A percentile compares a stretch with the other conserved stretches of the same genome.
Evolutionary conservation across 768 basidiomycete species (phyloP).

Genomic region (Collybiopsis confluens): DNA sequence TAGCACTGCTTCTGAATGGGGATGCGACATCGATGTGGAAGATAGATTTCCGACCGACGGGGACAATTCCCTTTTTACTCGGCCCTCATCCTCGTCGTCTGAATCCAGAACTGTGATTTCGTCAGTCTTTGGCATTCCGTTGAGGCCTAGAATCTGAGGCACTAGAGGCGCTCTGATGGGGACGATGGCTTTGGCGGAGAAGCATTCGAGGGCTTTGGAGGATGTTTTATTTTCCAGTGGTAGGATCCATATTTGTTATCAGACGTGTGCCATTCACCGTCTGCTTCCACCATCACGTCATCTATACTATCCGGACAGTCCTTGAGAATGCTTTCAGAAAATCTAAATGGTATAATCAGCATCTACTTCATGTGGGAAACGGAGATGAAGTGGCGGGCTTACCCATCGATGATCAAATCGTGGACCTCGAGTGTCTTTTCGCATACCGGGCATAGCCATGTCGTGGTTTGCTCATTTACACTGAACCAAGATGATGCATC

Average conservation of each 20-base stretch:
- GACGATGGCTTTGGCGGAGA: conserved; percentile 30
- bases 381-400: conserved; percentile 17
- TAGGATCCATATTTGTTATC: conserved; percentile 81
- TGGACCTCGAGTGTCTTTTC: conserved; percentile 71
- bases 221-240: conserved; percentile 62
- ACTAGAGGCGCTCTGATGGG: conserved; percentile 13
- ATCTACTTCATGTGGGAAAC: neutral
- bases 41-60: conserved; percentile 53
- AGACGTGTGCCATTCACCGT: conserved; percentile 93
- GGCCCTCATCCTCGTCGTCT: conserved; percentile 75
- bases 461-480: conserved; percentile 94
- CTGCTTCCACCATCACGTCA: conserved; percentile 89
- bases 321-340: conserved; percentile 81
- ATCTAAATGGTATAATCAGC: conserved; percentile 44
- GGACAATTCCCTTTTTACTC: conserved; percentile 73
- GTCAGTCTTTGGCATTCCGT: conserved; percentile 43
- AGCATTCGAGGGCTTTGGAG: conserved; percentile 23
- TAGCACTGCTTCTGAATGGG: conserved; percentile 14
- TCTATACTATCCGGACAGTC: conserved; percentile 77
- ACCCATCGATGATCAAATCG: conserved; percentile 93
- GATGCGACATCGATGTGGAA: conserved; percentile 20
- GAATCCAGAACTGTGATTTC: conserved; percentile 69
- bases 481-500: conserved; percentile 93
- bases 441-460: conserved; percentile 94
- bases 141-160: conserved; percentile 21